Base-by-base conservation (phyloP, 1,284 basidiomycete genomes). In the Tremellales sp. region DNA sequence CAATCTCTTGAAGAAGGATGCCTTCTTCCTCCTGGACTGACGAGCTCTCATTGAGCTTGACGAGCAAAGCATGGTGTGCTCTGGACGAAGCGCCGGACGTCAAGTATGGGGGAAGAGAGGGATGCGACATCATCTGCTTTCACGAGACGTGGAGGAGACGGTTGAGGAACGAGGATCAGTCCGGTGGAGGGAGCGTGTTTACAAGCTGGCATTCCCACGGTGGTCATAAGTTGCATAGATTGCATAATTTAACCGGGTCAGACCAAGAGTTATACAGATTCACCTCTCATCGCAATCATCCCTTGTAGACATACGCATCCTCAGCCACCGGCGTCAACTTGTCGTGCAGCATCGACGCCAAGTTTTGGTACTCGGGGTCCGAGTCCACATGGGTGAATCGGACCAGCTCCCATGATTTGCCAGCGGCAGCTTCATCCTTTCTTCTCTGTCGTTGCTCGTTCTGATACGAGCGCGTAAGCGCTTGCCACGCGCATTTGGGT, bases 401-500 rank as follows among this genome's bases (percentile, higher is more conserved):
- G 70, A 82, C 84, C 57, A 86, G 71, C 58, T 81, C 66, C 88
- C 93, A 95, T 2, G 78, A 75, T 14, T 78, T 83, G 2, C 82
- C 85, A 14, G 77, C 81, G 1, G 85, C 83, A 9, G 68, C 67
- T 73, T 97, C 94, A 59, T 93, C 88, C 68, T 83, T 85, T 59
- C 94, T 78, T 71, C 82, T 79, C 72, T 93, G 87, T 49, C 94
- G 78, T 75, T 97, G 91, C 39, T 93, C 87, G 60, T 95, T 95
- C 87, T 90, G 58, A 4, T 10, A 13, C 14, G 13, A 49, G 25
- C 14, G 40, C n/a, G n/a, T n/a, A 31, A 16, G 22, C 8, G 34
- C 34, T 36, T 14, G 36, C 13, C 28, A 40, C 48, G 24, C 48
- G 36, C 36, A 27, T 13, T 18, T 29, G 13, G 18, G 31, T 16